Base-by-base conservation (phyloP, 179 eudicot genomes). In the Silene noctiflora region DNA sequence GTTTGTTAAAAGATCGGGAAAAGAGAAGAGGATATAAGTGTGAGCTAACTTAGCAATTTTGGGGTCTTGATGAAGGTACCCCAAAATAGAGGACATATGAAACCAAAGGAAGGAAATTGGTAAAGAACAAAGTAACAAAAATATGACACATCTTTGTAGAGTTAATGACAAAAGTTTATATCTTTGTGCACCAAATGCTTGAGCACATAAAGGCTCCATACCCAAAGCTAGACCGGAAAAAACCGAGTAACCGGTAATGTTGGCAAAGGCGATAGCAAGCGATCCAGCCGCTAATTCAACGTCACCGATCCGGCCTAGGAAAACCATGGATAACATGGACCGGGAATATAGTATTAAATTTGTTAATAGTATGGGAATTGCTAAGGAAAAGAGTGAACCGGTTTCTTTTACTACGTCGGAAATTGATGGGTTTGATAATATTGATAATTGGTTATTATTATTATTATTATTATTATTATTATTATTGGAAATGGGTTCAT, bases 131-230 rank as follows among this genome's bases (percentile, higher is more conserved):
- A 69, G 58, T 3, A 90, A 79, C 9, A 93, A 87, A 51, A 93
- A 93, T 6, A 93, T 65, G 11, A 91, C 82, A 14, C 91, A 82
- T n/a, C 97, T 86, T 51, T 93, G 97, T 14, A 93, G 85, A 0
- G 98, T 93, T 16, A 91, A 58, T 4, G 98, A 93, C 0, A 93
- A 78, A 1, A 91, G 83, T 35, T 90, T 89, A 0, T 89, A 90
- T 0, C 89, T 81, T 14, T 76, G 77, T 1, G 95, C 97, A 6
- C 98, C 98, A 29, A 90, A 91, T 7, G 97, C 98, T 71, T 93
- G 98, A 0, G 98, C 85, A 55, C 97, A 93, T 0, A 93, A 85
- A 0, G 98, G 98, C 68, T 93, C 98, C 96, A 91, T 91, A 0
- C 98, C 98, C 1, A 93, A 76, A 1, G 98, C 89, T 0, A 93